These are phyloP conservation scores for Lichtheimia hyalospora DNA, from an alignment of 371 early-diverging fungal species.

Conservation along the genomic window DNA sequence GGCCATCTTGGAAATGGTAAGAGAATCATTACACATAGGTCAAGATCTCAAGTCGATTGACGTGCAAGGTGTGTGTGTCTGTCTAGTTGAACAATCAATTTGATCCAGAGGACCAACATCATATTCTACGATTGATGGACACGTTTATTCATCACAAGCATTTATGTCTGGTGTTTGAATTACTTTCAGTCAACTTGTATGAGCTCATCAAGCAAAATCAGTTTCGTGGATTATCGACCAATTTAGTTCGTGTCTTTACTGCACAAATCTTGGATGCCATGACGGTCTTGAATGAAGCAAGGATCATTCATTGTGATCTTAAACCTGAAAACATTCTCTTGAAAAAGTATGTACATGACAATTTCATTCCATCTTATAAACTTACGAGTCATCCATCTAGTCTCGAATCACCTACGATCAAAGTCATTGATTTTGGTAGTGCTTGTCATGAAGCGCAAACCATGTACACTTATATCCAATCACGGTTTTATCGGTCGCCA, in stretches of 20 bases:
- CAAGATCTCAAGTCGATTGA: neutral
- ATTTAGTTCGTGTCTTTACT: constrained; percentile 84
- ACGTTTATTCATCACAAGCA: constrained; percentile 93
- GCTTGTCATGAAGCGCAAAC: constrained; percentile 93
- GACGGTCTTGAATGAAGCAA: constrained; percentile 77
- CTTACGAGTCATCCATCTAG: constrained; percentile 21
- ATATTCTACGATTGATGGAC: constrained; percentile 86
- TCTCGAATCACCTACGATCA: constrained; percentile 86
- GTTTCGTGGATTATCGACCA: constrained; percentile 91
- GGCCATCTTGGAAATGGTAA: constrained; percentile 78
- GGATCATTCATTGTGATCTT: constrained; percentile 97
- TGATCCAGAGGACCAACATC: constrained; percentile 80
- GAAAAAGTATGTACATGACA: constrained; percentile 55
- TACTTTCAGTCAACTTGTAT: constrained; percentile 94
- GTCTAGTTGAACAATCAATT: constrained; percentile 75
- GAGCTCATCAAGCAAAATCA: constrained; percentile 96
- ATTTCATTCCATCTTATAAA: neutral
- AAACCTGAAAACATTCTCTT: constrained; percentile 98
- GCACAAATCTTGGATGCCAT: constrained; percentile 87
- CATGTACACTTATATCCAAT: constrained; percentile 96
- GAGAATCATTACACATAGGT: too few relatives aligned
- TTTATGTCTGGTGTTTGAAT: constrained; percentile 94
- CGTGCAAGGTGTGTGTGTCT: too few relatives aligned
- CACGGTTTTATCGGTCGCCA: constrained; percentile 97
- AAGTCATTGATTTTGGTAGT: constrained; percentile 99